phyloP scores from a whole-genome alignment of 257 asterid genomes.

The Scutellaria minor region DNA sequence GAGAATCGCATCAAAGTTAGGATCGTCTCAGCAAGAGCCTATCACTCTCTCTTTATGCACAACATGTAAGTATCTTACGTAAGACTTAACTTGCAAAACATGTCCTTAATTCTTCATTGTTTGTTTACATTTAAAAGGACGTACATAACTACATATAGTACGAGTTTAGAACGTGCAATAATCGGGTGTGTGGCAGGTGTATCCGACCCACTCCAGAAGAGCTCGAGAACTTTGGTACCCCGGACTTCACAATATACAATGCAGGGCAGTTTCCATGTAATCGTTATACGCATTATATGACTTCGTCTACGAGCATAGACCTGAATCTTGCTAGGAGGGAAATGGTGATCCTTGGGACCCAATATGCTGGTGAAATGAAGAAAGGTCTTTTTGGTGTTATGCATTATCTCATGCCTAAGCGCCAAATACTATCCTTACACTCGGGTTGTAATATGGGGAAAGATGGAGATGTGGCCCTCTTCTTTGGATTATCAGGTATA shows the following conservation, averaged over 20 bases:
- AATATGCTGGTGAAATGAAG: conserved; percentile 98
- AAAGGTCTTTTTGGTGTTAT: conserved; percentile 88
- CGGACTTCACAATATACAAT: conserved; percentile 96
- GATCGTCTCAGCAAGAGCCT: conserved; percentile 95
- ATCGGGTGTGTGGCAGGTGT: conserved; percentile 74
- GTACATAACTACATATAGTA: not conserved
- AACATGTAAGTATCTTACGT: conserved; percentile 67
- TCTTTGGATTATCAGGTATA: conserved; percentile 91
- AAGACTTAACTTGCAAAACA: not conserved
- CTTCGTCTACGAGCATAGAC: conserved; percentile 96
- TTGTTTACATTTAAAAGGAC: not conserved
- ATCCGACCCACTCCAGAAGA: conserved; percentile 93
- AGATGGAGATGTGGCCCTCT: conserved; percentile 90
- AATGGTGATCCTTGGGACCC: conserved; percentile 97
- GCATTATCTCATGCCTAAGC: conserved; percentile 99
- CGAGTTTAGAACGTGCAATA: not conserved
- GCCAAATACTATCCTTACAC: conserved; percentile 84
- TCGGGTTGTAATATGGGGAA: conserved; percentile 94
- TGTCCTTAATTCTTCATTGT: not conserved
- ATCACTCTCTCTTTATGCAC: conserved; percentile 96
- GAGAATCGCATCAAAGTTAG: conserved; percentile 87
- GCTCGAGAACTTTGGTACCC: conserved; percentile 87
- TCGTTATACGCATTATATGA: conserved; percentile 92
- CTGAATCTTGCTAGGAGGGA: conserved; percentile 82
- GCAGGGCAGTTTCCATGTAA: conserved; percentile 96